A percentile compares a stretch with the other conserved stretches of the same genome.
Conservation (phyloP, 768 basidiomycete species). For the Astraeus odoratus region DNA sequence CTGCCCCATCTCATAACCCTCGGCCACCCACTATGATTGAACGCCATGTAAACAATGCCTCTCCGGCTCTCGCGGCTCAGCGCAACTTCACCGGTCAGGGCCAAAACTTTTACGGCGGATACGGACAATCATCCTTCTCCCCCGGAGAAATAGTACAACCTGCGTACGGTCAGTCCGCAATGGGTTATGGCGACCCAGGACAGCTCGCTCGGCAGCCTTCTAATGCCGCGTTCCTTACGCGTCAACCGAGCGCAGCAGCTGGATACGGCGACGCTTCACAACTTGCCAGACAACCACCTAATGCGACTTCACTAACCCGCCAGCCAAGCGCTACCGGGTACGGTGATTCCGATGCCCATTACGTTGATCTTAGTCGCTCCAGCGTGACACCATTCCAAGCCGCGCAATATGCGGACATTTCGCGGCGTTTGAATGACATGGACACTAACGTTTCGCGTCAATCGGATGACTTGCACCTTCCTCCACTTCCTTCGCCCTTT, state of each 20-base stretch:
- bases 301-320: conserved; percentile 14
- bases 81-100: conserved; percentile 4
- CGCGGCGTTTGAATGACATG: conserved; percentile 40
- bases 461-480: conserved; percentile 16
- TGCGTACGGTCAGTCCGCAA: conserved; percentile 14
- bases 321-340: conserved; percentile 11
- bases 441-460: conserved; percentile 16
- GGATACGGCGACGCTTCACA: conserved; percentile 9
- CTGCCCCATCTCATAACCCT: conserved; percentile 39
- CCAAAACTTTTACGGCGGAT: conserved; percentile 21
- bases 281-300: conserved; percentile 18
- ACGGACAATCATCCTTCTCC: conserved; percentile 17
- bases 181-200: conserved; percentile 23
- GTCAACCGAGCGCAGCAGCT: conserved; percentile 11
- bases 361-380: conserved; percentile 58
- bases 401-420: conserved; percentile 66
- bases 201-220: conserved; percentile 18
- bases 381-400: conserved; percentile 74
- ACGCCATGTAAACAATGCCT: conserved; percentile 32
- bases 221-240: conserved; percentile 16
- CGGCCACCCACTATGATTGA: conserved; percentile 64
- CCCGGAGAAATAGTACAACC: conserved; percentile 17
- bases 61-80: conserved; percentile 22
- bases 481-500: conserved; percentile 23
- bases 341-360: conserved; percentile 32